Evolutionary conservation across 2,329 filamentous ascomycete species (phyloP).

Genomic region (Cladosporium colombiae): DNA sequence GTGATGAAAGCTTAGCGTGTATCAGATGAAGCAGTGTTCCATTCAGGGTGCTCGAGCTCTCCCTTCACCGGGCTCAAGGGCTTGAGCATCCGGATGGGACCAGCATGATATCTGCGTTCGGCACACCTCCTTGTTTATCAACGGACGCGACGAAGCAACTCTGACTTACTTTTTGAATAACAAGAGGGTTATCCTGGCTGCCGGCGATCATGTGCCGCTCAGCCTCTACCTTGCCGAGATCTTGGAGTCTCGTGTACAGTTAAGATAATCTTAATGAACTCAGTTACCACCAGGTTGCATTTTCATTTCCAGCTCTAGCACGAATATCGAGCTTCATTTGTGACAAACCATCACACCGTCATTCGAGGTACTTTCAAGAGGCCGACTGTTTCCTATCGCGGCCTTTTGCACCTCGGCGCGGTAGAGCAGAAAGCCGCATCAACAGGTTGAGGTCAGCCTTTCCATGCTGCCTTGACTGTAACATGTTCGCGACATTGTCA

Average conservation of each 20-base stretch:
- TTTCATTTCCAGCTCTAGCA: background rate
- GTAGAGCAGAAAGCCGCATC: slow-evolving; percentile 31
- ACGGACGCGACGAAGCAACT: slow-evolving; percentile 98
- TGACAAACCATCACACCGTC: slow-evolving; percentile 2
- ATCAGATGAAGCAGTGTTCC: slow-evolving; percentile 66
- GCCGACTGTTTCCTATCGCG: slow-evolving; percentile 25
- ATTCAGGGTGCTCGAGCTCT: slow-evolving; percentile 63
- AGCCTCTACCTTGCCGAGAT: background rate
- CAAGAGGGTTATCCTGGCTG: slow-evolving; percentile 13
- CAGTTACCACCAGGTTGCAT: background rate
- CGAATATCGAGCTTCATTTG: background rate
- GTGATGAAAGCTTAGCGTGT: slow-evolving; percentile 99
- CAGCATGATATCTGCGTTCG: slow-evolving; percentile 98
- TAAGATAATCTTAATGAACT: slow-evolving; percentile 10
- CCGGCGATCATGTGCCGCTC: slow-evolving; percentile 13
- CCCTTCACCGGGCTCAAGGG: slow-evolving; percentile 88
- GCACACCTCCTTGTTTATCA: slow-evolving; percentile 97
- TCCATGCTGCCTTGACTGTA: slow-evolving; percentile 35
- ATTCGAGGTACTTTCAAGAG: slow-evolving; percentile 25
- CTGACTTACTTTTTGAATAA: slow-evolving; percentile 59
- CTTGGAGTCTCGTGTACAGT: slow-evolving; percentile 5
- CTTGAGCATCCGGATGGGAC: slow-evolving; percentile 65
- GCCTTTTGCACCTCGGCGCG: slow-evolving; percentile 32
- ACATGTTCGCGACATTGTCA: slow-evolving; percentile 25
- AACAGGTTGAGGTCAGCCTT: slow-evolving; percentile 35